These are phyloP conservation scores for Dictyostelium citrinum DNA, from an alignment of 78 protist species.

Conservation along the genomic window DNA sequence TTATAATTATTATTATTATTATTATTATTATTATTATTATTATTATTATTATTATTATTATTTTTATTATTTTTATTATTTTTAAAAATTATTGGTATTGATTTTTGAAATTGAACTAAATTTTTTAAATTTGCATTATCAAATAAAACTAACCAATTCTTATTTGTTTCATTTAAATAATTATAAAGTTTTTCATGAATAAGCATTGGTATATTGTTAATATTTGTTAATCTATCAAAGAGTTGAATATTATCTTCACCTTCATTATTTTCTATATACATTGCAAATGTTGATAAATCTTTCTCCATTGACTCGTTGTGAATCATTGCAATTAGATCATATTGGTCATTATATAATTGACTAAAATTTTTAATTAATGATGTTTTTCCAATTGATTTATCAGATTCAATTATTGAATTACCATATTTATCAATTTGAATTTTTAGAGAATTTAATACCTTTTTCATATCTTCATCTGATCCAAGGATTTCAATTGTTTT, in stretches of 20 bases:
- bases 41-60: too few relatives aligned
- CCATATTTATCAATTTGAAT: background rate
- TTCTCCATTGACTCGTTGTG: background rate
- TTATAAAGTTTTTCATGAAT: background rate
- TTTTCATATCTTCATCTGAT: background rate
- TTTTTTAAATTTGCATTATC: background rate
- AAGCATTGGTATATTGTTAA: background rate
- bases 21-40: too few relatives aligned
- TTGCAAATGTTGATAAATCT: background rate
- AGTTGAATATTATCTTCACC: background rate
- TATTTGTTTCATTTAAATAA: background rate
- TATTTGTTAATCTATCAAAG: background rate
- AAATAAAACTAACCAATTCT: background rate
- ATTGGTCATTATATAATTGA: background rate
- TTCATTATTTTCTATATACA: background rate
- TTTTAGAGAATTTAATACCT: background rate
- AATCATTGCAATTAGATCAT: background rate
- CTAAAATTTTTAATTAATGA: background rate
- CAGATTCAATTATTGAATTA: background rate
- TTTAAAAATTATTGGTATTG: background rate
- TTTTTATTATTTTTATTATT: too few relatives aligned
- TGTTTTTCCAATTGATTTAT: background rate
- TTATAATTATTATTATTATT: too few relatives aligned
- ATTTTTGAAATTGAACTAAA: background rate
- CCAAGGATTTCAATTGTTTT: background rate